Base-by-base conservation (phyloP, 352 stramenopile species). In the Globisporangium barbulae region DNA sequence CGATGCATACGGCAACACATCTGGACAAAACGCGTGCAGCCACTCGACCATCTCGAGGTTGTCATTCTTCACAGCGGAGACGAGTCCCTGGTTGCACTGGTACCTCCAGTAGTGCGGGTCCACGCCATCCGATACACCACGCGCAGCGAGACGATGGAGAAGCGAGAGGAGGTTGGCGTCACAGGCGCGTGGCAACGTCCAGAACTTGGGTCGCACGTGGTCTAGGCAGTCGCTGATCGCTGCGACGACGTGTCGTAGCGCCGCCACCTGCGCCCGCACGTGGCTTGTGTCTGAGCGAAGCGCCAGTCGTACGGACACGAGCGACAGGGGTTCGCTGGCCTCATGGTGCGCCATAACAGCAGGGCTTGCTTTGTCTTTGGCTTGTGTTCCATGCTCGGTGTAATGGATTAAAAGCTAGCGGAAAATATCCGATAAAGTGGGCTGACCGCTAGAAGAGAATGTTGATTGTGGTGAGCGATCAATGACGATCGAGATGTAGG, bases 21-120 rank as follows among this genome's bases (percentile, higher is more conserved):
- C 3, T 6, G 17, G 30, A 12, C 17, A 53, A 19, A 22, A 35
- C 17, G 5, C 12, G 22, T 63, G 42, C 1, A 63, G n/a, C 56
- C 41, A 63, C 42, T 56, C 21, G 22, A 60, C 41, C 33, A 60
- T 49, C 5, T 17, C 37, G 0, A 60, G 8, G 21, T 60, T 49
- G 8, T 37, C 35, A 6, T 60, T 1, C 53, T 37, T 60, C 5
- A 49, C 37, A 56, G 50, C 50, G 22, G 5, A 54, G 25, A 54
- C 25, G 25, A 54, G 28, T 8, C 25, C 25, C 2, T 37, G 15
- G 3, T 19, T 5, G 8, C 50, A 56, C 30, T 42, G 30, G n/a
- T 28, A 42, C 8, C 1, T 2, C 50, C 50, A 56, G 50, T 56
- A 42, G 50, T 10, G 9, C 8, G 28, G 30, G 2, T 56, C 30